phyloP scores from a whole-genome alignment of 768 basidiomycete species.

The Trametes meyenii region DNA sequence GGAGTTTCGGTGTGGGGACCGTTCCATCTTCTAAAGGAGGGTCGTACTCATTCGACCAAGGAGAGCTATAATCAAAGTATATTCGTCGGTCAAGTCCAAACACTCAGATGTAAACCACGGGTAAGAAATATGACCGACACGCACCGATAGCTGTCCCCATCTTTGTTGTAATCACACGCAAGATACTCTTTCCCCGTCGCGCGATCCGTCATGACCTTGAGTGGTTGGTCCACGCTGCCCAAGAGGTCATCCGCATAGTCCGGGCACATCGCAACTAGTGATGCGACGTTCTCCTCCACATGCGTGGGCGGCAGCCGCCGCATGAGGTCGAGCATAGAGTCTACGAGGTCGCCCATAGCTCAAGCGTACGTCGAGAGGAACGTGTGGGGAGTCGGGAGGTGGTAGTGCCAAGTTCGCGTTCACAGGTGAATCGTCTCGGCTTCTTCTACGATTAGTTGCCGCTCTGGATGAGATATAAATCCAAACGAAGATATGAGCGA shows the following conservation, averaged over 20 bases:
- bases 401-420: too few relatives aligned
- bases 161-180: constrained; percentile 91
- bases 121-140: neutral
- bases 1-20: constrained; percentile 77
- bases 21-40: constrained; percentile 90
- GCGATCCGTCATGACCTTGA: constrained; percentile 79
- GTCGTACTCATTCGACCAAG: constrained; percentile 98
- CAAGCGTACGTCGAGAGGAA: neutral
- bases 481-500: too few relatives aligned
- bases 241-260: constrained; percentile 95
- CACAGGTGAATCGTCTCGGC: neutral
- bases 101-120: too few relatives aligned
- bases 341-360: constrained; percentile 75
- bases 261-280: constrained; percentile 81
- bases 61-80: constrained; percentile 64
- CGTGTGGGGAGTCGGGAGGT: neutral
- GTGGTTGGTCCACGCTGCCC: constrained; percentile 92
- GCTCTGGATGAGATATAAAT: too few relatives aligned
- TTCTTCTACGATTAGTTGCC: too few relatives aligned
- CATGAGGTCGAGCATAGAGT: constrained; percentile 95
- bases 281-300: constrained; percentile 84
- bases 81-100: neutral
- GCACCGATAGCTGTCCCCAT: constrained; percentile 89
- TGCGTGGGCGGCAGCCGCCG: constrained; percentile 91
- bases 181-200: constrained; percentile 88